phyloP scores from a whole-genome alignment of 2,329 filamentous ascomycete genomes.

The Fusarium vanettenii region DNA sequence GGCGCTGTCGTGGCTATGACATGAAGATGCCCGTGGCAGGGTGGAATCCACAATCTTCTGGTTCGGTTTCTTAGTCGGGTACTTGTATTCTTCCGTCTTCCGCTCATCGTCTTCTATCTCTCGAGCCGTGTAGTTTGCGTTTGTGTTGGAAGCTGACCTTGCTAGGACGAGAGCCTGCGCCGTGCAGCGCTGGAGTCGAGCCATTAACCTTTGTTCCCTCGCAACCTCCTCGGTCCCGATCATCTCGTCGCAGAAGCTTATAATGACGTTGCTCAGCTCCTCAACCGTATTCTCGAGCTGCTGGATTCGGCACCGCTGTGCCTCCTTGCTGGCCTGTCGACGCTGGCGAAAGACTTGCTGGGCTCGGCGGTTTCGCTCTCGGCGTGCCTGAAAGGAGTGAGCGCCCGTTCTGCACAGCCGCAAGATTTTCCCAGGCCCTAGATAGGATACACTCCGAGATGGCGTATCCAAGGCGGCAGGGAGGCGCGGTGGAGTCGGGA shows the following conservation, averaged over 20 bases:
- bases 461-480: background rate
- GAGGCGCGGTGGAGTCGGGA: background rate
- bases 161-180: background rate
- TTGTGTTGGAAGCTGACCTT: background rate
- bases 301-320: background rate
- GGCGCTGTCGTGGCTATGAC: background rate
- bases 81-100: background rate
- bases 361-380: background rate
- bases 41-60: background rate
- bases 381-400: background rate
- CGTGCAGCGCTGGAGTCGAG: background rate
- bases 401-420: too few species aligned
- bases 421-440: background rate
- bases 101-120: background rate
- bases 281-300: background rate
- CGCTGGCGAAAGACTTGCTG: background rate
- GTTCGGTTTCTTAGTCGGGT: background rate
- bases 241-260: background rate
- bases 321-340: background rate
- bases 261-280: background rate
- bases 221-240: background rate
- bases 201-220: background rate
- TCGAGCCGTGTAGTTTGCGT: background rate
- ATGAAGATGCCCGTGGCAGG: background rate
- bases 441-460: background rate